These are phyloP conservation scores for Trichocladium uniseriatum DNA, from an alignment of 495 filamentous ascomycete species.

Conservation along the genomic window DNA sequence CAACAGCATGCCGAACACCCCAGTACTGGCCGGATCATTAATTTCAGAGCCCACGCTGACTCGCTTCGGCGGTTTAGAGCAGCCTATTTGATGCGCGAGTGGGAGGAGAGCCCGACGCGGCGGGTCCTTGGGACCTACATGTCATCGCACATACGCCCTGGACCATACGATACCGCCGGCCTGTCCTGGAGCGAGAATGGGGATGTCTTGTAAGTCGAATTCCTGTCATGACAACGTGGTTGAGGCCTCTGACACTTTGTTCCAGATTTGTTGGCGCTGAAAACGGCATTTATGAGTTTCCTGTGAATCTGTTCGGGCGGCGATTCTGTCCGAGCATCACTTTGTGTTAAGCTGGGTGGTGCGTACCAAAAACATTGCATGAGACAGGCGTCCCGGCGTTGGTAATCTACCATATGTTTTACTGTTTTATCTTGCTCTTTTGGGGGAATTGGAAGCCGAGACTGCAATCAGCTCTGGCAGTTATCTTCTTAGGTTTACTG, in stretches of 20 bases:
- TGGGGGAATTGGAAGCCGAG: not conserved
- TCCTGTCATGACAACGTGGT: not conserved
- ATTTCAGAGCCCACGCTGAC: slow-evolving; percentile 6
- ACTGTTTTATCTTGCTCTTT: not conserved
- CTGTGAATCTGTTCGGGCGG: slow-evolving; percentile 54
- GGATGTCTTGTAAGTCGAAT: slow-evolving; percentile 51
- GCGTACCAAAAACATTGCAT: slow-evolving; percentile 2
- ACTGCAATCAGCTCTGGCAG: not conserved
- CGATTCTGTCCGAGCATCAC: slow-evolving; percentile 55
- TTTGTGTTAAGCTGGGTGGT: slow-evolving; percentile 39
- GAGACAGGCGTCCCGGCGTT: slow-evolving; percentile 4
- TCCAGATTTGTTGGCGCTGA: slow-evolving; percentile 65
- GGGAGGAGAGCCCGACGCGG: slow-evolving; percentile 18
- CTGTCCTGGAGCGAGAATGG: slow-evolving; percentile 64
- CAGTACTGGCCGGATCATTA: not conserved
- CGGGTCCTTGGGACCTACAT: slow-evolving; percentile 11
- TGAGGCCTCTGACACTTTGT: slow-evolving; percentile 12
- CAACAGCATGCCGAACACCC: not conserved
- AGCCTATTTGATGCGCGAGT: slow-evolving; percentile 24
- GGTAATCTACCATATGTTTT: not conserved
- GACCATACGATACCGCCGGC: slow-evolving; percentile 51
- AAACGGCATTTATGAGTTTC: slow-evolving; percentile 65
- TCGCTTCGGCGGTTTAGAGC: slow-evolving; percentile 14
- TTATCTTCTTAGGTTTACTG: not conserved
- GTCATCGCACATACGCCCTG: slow-evolving; percentile 16